Evolutionary conservation across 2,329 filamentous ascomycete genomes (phyloP).

Genomic region (Paracamarosporium sp.): DNA sequence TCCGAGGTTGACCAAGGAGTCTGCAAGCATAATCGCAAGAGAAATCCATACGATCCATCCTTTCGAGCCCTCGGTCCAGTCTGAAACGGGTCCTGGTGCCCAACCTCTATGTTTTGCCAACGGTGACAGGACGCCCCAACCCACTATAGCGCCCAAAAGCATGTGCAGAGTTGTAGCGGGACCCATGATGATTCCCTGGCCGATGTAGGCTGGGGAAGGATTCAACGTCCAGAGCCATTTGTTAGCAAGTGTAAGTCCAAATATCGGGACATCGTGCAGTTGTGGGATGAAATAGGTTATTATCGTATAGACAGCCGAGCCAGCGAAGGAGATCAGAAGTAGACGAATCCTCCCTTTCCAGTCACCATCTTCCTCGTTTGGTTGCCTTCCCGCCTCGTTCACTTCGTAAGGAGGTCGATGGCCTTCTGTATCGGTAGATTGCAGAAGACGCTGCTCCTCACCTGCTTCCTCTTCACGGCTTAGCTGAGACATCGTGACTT

Average conservation of each 20-base stretch:
- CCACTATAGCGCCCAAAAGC: slow-evolving; percentile 85
- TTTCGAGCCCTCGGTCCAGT: slow-evolving; percentile 93
- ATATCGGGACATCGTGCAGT: slow-evolving; percentile 83
- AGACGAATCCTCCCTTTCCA: slow-evolving; percentile 70
- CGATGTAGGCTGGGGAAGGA: slow-evolving; percentile 94
- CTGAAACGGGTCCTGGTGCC: slow-evolving; percentile 84
- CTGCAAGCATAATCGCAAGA: slow-evolving; percentile 93
- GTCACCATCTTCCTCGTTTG: slow-evolving; percentile 49
- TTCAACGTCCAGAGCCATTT: slow-evolving; percentile 97
- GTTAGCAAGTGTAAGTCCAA: slow-evolving; percentile 75
- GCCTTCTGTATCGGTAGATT: slow-evolving; percentile 23
- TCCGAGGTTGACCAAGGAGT: slow-evolving; percentile 86
- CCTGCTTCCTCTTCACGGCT: slow-evolving; percentile 27
- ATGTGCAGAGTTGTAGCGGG: slow-evolving; percentile 94
- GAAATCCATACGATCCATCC: slow-evolving; percentile 99
- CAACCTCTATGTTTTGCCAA: slow-evolving; percentile 84
- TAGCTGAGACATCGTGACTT: slow-evolving; percentile 9
- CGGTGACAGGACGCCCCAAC: slow-evolving; percentile 91
- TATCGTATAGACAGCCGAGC: slow-evolving; percentile 71
- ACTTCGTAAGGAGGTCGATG: slow-evolving; percentile 27
- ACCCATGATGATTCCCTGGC: slow-evolving; percentile 98
- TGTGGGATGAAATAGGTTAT: slow-evolving; percentile 89
- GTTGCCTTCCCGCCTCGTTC: slow-evolving; percentile 22
- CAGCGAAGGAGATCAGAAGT: slow-evolving; percentile 64
- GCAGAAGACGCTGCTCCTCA: slow-evolving; percentile 42